Evolutionary conservation across 2,329 filamentous ascomycete genomes (phyloP).

Genomic region (Reticulascus tulasneorum): DNA sequence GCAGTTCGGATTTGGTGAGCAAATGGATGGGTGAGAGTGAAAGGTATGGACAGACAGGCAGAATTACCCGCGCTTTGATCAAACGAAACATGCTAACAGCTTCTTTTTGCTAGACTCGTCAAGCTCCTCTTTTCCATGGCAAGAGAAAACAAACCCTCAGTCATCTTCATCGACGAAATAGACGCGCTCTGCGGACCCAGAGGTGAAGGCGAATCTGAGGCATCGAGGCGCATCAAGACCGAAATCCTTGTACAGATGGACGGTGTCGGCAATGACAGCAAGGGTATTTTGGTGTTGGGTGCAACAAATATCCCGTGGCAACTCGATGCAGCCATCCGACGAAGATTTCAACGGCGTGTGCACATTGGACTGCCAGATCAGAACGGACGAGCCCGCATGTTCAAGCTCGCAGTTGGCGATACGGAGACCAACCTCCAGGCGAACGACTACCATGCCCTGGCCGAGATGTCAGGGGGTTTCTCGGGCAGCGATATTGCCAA

Average conservation of each 20-base stretch:
- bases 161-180: conserved; percentile 98
- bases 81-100: not conserved
- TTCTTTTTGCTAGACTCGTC: conserved; percentile 61
- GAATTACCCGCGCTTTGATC: too few relatives aligned
- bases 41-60: too few relatives aligned
- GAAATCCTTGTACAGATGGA: conserved; percentile 99
- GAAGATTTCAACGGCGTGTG: conserved; percentile 92
- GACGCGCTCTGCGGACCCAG: conserved; percentile 93
- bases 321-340: conserved; percentile 89
- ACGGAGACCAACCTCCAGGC: conserved; percentile 81
- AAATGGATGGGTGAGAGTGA: conserved; percentile 99
- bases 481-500: conserved; percentile 95
- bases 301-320: conserved; percentile 99
- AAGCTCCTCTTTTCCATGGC: conserved; percentile 98
- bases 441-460: conserved; percentile 76
- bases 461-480: conserved; percentile 83
- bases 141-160: conserved; percentile 93
- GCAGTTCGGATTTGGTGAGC: conserved; percentile 92
- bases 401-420: conserved; percentile 88
- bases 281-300: conserved; percentile 88
- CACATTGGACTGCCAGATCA: conserved; percentile 91
- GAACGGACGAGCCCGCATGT: conserved; percentile 87
- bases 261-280: conserved; percentile 92
- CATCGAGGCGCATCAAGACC: conserved; percentile 95
- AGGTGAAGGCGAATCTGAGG: conserved; percentile 93